Evolutionary conservation across 352 stramenopile species (phyloP).

Genomic region (Blastocystis sp.): DNA sequence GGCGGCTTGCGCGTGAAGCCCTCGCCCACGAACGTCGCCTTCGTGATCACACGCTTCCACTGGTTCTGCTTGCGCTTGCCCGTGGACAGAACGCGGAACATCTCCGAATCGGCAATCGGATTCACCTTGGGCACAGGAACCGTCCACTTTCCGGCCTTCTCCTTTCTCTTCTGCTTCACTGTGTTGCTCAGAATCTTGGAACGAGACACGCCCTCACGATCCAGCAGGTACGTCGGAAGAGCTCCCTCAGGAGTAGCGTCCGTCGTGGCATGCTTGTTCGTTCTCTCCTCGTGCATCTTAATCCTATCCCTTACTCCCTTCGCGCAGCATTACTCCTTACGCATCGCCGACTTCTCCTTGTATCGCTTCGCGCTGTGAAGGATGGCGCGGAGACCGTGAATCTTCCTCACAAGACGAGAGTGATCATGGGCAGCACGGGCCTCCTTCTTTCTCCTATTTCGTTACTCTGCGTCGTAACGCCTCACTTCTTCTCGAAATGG

Average conservation of each 20-base stretch:
- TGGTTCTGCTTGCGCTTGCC: slow-evolving; percentile 91
- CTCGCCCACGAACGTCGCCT: slow-evolving; percentile 97
- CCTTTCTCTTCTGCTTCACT: slow-evolving; percentile 99
- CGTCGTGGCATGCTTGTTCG: slow-evolving; percentile 97
- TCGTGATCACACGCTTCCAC: slow-evolving; percentile 90
- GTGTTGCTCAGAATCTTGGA: slow-evolving; percentile 99
- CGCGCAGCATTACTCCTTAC: slow-evolving; percentile 86
- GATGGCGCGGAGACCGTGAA: slow-evolving; percentile 96
- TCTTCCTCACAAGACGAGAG: slow-evolving; percentile 97
- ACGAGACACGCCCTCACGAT: slow-evolving; percentile 95
- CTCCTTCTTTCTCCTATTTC: slow-evolving; percentile 93
- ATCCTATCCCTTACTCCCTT: slow-evolving; percentile 78
- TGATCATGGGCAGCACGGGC: slow-evolving; percentile 94
- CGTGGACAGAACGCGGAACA: slow-evolving; percentile 98
- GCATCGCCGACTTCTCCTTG: slow-evolving; percentile 99
- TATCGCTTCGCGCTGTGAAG: slow-evolving; percentile 98
- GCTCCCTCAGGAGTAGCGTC: slow-evolving; percentile 93
- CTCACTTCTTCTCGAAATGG: slow-evolving; percentile 82
- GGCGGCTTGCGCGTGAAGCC: slow-evolving; percentile 98
- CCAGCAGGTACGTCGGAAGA: slow-evolving; percentile 97
- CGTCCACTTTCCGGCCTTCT: slow-evolving; percentile 99
- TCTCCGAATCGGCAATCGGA: slow-evolving; percentile 99
- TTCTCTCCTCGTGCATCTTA: slow-evolving; percentile 96
- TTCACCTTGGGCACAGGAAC: slow-evolving; percentile 98
- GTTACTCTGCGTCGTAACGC: slow-evolving; percentile 30